A percentile compares a stretch with the other conserved stretches of the same genome.
These are phyloP conservation scores for Fusarium protoensiforme DNA, from an alignment of 2,329 filamentous ascomycete species.

Conservation along the genomic window DNA sequence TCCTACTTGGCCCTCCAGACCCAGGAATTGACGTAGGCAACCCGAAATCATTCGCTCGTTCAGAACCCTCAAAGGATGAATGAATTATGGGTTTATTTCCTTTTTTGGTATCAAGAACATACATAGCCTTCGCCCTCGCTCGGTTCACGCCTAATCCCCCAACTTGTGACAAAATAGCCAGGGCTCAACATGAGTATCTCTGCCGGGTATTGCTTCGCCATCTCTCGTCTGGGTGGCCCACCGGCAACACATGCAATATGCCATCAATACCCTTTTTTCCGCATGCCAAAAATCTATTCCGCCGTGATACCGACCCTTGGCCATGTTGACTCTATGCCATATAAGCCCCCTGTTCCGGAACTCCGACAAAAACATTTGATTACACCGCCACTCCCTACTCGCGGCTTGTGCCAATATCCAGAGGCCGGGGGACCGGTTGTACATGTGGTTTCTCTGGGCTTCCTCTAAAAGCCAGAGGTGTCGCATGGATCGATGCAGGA, in stretches of 20 bases:
- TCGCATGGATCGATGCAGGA: constrained; percentile 50
- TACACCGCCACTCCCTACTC: constrained; percentile 39
- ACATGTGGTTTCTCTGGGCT: constrained; percentile 68
- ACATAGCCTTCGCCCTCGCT: not conserved
- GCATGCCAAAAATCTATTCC: constrained; percentile 33
- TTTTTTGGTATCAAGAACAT: constrained; percentile 20
- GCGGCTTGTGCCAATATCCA: constrained; percentile 46
- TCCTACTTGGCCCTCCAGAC: not conserved
- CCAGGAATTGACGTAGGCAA: not conserved
- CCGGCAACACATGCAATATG: not conserved
- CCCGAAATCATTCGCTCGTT: not conserved
- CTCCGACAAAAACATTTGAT: constrained; percentile 38
- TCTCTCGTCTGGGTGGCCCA: not conserved
- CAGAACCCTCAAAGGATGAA: not conserved
- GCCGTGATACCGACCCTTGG: constrained; percentile 28
- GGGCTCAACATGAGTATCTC: constrained; percentile 2
- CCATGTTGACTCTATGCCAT: constrained; percentile 37
- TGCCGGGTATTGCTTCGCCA: constrained; percentile 6
- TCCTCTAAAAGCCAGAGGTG: constrained; percentile 67
- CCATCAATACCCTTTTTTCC: constrained; percentile 18
- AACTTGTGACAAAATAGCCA: not conserved
- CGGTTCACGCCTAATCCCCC: not conserved
- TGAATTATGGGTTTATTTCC: constrained; percentile 16
- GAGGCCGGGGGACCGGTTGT: constrained; percentile 43
- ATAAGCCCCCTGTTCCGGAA: constrained; percentile 35